A percentile compares a stretch with the other conserved stretches of the same genome.
Conservation (phyloP, 306 rosid species). For the Cucurbita moschata region DNA sequence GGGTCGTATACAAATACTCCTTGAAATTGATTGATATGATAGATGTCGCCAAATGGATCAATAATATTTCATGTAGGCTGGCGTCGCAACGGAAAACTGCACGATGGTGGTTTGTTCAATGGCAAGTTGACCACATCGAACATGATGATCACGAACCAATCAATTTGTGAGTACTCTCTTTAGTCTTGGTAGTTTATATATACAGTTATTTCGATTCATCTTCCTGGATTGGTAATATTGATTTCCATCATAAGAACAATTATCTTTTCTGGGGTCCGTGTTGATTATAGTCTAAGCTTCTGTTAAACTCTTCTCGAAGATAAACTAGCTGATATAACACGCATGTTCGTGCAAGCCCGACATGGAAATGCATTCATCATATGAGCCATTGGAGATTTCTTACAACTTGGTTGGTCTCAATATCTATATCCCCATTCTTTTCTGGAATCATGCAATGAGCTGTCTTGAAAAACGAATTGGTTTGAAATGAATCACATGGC, state of each 20-base stretch:
- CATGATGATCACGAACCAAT: constrained; percentile 46
- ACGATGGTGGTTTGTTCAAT: constrained; percentile 31
- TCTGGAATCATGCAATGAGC: not conserved
- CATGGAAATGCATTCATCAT: constrained; percentile 65
- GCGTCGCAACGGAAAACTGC: too few relatives aligned
- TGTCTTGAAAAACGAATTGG: not conserved
- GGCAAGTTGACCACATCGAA: constrained; percentile 74
- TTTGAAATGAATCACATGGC: not conserved
- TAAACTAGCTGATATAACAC: constrained; percentile 68
- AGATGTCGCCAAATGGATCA: constrained; percentile 16
- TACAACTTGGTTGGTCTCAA: not conserved
- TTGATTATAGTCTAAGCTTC: constrained; percentile 73
- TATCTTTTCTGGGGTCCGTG: constrained; percentile 33
- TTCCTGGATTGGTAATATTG: constrained; percentile 1
- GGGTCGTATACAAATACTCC: constrained; percentile 53
- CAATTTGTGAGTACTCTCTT: constrained; percentile 38
- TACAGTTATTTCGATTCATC: not conserved
- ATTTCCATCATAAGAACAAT: constrained; percentile 2
- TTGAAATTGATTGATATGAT: constrained; percentile 35
- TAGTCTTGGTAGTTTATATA: not conserved
- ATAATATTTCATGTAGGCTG: constrained; percentile 37
- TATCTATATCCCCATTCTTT: not conserved
- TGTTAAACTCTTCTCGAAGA: constrained; percentile 70
- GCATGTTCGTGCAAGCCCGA: constrained; percentile 65
- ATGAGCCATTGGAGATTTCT: constrained; percentile 56